phyloP scores from a whole-genome alignment of 306 rosid species.

The Trifolium pratense region DNA sequence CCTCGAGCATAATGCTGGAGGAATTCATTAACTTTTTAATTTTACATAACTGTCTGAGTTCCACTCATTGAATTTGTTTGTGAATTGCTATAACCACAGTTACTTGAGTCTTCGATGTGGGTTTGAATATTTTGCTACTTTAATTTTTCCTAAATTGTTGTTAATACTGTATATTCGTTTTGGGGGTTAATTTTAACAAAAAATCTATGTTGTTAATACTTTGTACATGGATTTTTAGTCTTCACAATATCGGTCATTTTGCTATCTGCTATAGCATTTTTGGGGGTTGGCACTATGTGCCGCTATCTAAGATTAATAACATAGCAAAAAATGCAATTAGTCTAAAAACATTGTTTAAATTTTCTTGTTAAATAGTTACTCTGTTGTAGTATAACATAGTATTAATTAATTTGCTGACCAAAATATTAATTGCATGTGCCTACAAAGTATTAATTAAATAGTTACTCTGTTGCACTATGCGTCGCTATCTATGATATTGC shows the following conservation, averaged over 20 bases:
- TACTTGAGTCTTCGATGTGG: neutral
- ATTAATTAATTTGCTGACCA: neutral
- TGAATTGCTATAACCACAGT: neutral
- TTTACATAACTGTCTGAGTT: neutral
- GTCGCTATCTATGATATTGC: too few species aligned
- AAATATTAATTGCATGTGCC: slow-evolving; percentile 22
- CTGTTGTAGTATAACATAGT: neutral
- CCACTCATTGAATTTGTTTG: neutral
- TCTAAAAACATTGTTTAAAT: neutral
- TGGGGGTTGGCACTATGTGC: too few species aligned
- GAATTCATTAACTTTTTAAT: too few species aligned
- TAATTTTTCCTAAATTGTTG: neutral
- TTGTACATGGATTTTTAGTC: too few species aligned
- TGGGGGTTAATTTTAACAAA: too few species aligned
- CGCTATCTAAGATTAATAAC: too few species aligned
- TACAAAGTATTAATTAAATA: too few species aligned
- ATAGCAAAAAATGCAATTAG: neutral
- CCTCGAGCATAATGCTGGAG: too few species aligned
- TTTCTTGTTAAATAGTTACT: neutral
- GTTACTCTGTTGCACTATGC: too few species aligned
- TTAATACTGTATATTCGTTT: neutral
- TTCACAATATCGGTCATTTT: too few species aligned
- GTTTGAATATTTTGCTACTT: neutral
- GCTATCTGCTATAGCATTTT: too few species aligned
- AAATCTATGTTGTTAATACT: too few species aligned